These are phyloP conservation scores for Magnaporthiopsis rhizophila DNA, from an alignment of 2,329 filamentous ascomycete species.

Conservation along the genomic window DNA sequence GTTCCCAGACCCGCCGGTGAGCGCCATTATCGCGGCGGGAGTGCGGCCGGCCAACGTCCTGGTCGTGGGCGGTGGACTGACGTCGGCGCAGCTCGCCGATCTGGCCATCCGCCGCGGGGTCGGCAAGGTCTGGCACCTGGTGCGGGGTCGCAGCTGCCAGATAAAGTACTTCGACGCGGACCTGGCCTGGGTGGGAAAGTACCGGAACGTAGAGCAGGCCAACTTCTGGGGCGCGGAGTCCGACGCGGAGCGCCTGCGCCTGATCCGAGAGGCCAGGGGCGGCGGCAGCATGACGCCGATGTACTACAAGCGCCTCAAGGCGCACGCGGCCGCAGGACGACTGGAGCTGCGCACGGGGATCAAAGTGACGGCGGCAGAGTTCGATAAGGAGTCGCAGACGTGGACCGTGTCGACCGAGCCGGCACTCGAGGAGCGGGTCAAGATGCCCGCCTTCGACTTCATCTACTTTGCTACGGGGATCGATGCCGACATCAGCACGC, in stretches of 20 bases:
- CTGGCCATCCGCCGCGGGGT: conserved; percentile 57
- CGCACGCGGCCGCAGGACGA: conserved; percentile 43
- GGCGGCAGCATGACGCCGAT: conserved; percentile 70
- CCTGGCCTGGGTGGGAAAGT: conserved; percentile 75
- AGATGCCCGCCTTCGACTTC: conserved; percentile 4
- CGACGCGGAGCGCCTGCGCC: conserved; percentile 59
- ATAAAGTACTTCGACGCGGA: conserved; percentile 74
- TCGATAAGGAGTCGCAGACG: conserved; percentile 30
- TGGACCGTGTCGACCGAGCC: conserved; percentile 45
- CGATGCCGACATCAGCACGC: conserved; percentile 49
- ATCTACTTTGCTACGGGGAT: conserved; percentile 60
- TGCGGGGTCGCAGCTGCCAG: conserved; percentile 43
- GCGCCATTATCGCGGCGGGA: conserved; percentile 40
- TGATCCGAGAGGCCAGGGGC: conserved; percentile 57
- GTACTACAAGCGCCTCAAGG: conserved; percentile 59
- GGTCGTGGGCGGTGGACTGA: conserved; percentile 68
- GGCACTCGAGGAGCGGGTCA: conserved; percentile 15
- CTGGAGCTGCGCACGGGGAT: conserved; percentile 52
- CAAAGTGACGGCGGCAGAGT: conserved; percentile 40
- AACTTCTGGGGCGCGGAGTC: conserved; percentile 70
- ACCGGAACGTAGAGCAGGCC: conserved; percentile 68
- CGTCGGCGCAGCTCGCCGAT: conserved; percentile 66
- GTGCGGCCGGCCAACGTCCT: conserved; percentile 51
- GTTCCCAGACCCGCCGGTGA: conserved; percentile 47
- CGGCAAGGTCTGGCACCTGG: conserved; percentile 59